phyloP scores from a whole-genome alignment of 495 filamentous ascomycete genomes.

The Staphylotrichum longicolle region DNA sequence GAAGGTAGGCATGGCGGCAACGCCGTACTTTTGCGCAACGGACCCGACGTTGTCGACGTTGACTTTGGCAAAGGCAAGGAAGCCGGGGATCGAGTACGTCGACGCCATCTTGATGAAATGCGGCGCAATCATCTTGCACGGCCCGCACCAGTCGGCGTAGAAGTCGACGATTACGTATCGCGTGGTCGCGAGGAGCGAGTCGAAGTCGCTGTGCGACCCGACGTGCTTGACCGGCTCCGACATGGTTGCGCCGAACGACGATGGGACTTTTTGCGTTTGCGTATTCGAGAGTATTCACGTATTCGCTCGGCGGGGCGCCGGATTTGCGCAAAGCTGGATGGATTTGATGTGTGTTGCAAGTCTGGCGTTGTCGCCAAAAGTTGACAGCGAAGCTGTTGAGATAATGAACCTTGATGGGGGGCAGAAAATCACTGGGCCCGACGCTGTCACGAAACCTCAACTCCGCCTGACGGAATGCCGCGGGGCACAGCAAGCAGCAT shows the following conservation, averaged over 20 bases:
- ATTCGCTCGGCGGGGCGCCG: no score
- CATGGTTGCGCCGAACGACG: slow-evolving; percentile 18
- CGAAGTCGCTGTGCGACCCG: slow-evolving; percentile 39
- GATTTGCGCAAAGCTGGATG: no score
- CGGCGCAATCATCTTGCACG: slow-evolving; percentile 65
- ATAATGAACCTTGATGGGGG: no score
- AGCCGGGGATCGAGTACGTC: slow-evolving; percentile 45
- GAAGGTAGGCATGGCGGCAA: slow-evolving; percentile 78
- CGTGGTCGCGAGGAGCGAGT: slow-evolving; percentile 40
- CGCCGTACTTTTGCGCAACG: slow-evolving; percentile 47
- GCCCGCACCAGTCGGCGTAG: slow-evolving; percentile 66
- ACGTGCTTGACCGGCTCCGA: slow-evolving; percentile 35
- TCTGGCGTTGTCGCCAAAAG: no score
- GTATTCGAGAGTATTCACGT: no score
- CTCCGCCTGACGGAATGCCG: no score
- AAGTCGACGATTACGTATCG: slow-evolving; percentile 52
- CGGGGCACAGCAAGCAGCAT: no score
- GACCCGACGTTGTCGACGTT: slow-evolving; percentile 55
- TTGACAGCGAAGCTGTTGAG: no score
- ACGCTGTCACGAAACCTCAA: no score
- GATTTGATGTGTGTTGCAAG: no score
- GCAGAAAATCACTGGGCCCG: no score
- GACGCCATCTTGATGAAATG: slow-evolving; percentile 53
- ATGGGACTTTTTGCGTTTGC: background rate
- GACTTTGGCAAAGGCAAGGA: slow-evolving; percentile 58